phyloP scores from a whole-genome alignment of 208 protist genomes.

The Endotrypanum monterogeii region DNA sequence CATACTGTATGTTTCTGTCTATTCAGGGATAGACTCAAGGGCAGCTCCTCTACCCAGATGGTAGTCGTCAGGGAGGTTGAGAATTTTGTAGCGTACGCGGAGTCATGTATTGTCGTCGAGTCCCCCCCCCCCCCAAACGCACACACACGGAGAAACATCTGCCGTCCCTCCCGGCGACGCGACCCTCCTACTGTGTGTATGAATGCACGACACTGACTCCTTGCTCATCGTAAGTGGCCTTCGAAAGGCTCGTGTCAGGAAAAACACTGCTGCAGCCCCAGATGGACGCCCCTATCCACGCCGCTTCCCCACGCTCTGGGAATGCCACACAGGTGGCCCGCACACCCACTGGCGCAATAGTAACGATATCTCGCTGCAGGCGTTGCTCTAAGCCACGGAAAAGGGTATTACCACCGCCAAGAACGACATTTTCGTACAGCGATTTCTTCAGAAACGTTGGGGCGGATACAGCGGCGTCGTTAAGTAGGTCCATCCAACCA shows the following conservation, averaged over 20 bases:
- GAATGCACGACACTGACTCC: constrained; percentile 69
- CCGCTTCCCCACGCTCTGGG: constrained; percentile 65
- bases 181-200: constrained; percentile 42
- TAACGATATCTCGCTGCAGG: constrained; percentile 71
- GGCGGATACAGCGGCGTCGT: constrained; percentile 47
- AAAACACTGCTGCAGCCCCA: constrained; percentile 76
- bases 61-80: neutral
- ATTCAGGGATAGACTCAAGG: neutral
- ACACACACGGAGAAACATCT: neutral
- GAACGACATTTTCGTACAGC: constrained; percentile 92
- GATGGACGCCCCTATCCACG: constrained; percentile 90
- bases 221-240: constrained; percentile 85
- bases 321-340: constrained; percentile 72
- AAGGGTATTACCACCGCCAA: constrained; percentile 95
- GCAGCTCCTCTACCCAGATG: neutral
- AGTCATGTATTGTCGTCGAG: neutral
- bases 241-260: constrained; percentile 66
- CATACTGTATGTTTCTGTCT: neutral
- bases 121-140: neutral
- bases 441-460: constrained; percentile 34
- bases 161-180: neutral
- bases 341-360: constrained; percentile 9
- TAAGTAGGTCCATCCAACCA: constrained; percentile 61
- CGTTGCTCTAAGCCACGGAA: constrained; percentile 74
- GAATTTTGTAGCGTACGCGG: neutral